Conservation (phyloP, 495 filamentous ascomycete genomes). For the Penicillium ucsense region DNA sequence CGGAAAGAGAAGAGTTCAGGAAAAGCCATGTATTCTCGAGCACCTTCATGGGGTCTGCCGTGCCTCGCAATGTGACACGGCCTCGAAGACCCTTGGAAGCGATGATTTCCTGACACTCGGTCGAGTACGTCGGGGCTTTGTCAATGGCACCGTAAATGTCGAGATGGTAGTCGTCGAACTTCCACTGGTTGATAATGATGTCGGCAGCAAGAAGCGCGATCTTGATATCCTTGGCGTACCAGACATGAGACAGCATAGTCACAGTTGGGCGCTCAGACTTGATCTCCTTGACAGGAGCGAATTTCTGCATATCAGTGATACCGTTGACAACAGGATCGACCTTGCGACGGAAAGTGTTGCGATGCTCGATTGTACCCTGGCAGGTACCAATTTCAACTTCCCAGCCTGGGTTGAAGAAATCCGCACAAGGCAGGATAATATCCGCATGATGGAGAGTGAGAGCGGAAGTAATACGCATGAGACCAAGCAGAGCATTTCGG, state of each 20-base stretch:
- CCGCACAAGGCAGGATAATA: slow-evolving; percentile 53
- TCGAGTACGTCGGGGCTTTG: slow-evolving; percentile 50
- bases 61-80: slow-evolving; percentile 44
- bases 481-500: slow-evolving; percentile 42
- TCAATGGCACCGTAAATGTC: slow-evolving; percentile 56
- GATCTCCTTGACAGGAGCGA: slow-evolving; percentile 49
- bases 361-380: slow-evolving; percentile 47
- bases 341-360: slow-evolving; percentile 49
- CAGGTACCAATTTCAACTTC: slow-evolving; percentile 56
- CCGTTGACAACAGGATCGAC: slow-evolving; percentile 62
- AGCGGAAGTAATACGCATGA: slow-evolving; percentile 50
- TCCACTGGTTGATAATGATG: slow-evolving; percentile 58
- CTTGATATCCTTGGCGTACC: slow-evolving; percentile 60
- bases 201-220: slow-evolving; percentile 53
- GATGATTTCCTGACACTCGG: slow-evolving; percentile 53
- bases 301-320: slow-evolving; percentile 56
- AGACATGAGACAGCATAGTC: slow-evolving; percentile 55
- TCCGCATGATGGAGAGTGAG: slow-evolving; percentile 56
- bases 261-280: slow-evolving; percentile 49
- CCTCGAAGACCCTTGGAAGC: slow-evolving; percentile 48
- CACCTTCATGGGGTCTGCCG: slow-evolving; percentile 47
- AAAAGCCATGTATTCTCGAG: slow-evolving; percentile 56
- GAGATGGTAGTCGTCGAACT: slow-evolving; percentile 52
- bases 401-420: slow-evolving; percentile 62
- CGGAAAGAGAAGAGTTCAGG: slow-evolving; percentile 57